Evolutionary conservation across 1,139 yeast species (phyloP), one percentile per base, ranked within the genome.

Genomic region (Kurtzmaniella quercitrusa): DNA sequence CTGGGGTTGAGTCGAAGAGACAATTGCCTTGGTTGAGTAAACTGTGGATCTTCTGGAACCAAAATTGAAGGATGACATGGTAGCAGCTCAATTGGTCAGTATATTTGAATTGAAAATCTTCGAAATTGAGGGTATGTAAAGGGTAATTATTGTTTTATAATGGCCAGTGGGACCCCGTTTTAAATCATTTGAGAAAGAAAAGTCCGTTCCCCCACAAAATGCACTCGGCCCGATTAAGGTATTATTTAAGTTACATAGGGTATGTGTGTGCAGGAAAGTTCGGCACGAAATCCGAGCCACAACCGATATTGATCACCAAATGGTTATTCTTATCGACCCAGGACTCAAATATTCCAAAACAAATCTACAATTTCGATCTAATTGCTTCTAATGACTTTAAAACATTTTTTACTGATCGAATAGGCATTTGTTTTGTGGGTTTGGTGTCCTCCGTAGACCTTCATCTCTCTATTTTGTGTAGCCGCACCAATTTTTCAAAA

Each of bases 21-120:
- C 91, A 47, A 87, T 78, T 2, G 94, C 95, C 55, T 76, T 79
- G 36, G 82, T 67, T 7, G 94, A 84, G 56, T 84, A 84, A 3
- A 86, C 95, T 0, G 84, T 84, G 1, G 94, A 84, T 45, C 95
- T 71, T 53, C 95, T 68, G 3, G 93, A 84, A 14, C 61, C 55
- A 57, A 74, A 79, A 38, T 58, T 60, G 47, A 51, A 51, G 4
- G 34, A 30, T 33, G 51, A 48, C 53, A 50, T 49, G 4, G n/a
- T 16, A 12, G 7, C 4, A 15, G 4, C n/a, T 33, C 22, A 33
- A 33, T 33, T 11, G 12, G 6, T 9, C n/a, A 22, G 12, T 22
- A 8, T 22, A 22, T 8, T 22, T 32, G 17, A 32, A 32, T 7
- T 14, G 34, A 32, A 32, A 15, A 17, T 22, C 28, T 12, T 12